Percentiles rank a stretch among this genome's conserved stretches.
These are phyloP conservation scores for Ceratocystis variospora DNA, from an alignment of 2,329 filamentous ascomycete genomes.

Conservation along the genomic window DNA sequence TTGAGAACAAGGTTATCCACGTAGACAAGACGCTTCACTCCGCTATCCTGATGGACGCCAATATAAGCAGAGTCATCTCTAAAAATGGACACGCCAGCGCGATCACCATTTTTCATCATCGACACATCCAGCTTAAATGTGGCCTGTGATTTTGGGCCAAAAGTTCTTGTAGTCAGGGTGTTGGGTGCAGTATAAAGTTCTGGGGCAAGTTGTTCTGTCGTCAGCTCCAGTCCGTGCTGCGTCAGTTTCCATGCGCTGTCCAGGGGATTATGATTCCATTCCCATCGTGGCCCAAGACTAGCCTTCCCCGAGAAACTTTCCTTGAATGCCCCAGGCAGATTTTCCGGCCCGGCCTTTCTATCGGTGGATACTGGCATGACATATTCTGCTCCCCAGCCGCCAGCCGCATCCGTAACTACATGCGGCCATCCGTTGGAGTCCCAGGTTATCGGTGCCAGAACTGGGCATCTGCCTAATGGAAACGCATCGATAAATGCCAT, in stretches of 20 bases:
- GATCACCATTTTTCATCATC: conserved; percentile 37
- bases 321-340: conserved; percentile 32
- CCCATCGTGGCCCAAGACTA: conserved; percentile 32
- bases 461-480: conserved; percentile 40
- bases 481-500: conserved; percentile 41
- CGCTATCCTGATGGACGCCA: conserved; percentile 31
- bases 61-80: conserved; percentile 40
- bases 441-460: conserved; percentile 39
- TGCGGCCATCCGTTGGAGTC: conserved; percentile 33
- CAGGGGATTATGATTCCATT: conserved; percentile 50
- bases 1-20: conserved; percentile 23
- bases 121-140: conserved; percentile 37
- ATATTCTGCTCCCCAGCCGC: conserved; percentile 34
- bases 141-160: conserved; percentile 32
- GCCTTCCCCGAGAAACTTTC: conserved; percentile 24
- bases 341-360: conserved; percentile 19
- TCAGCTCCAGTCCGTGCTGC: conserved; percentile 29
- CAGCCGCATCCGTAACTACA: conserved; percentile 29
- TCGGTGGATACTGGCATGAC: conserved; percentile 25
- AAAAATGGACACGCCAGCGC: conserved; percentile 37
- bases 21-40: conserved; percentile 23
- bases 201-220: conserved; percentile 36
- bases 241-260: conserved; percentile 32
- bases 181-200: conserved; percentile 36
- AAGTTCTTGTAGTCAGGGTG: conserved; percentile 34